phyloP scores from a whole-genome alignment of 495 filamentous ascomycete genomes.

The Tuber calosporum region DNA sequence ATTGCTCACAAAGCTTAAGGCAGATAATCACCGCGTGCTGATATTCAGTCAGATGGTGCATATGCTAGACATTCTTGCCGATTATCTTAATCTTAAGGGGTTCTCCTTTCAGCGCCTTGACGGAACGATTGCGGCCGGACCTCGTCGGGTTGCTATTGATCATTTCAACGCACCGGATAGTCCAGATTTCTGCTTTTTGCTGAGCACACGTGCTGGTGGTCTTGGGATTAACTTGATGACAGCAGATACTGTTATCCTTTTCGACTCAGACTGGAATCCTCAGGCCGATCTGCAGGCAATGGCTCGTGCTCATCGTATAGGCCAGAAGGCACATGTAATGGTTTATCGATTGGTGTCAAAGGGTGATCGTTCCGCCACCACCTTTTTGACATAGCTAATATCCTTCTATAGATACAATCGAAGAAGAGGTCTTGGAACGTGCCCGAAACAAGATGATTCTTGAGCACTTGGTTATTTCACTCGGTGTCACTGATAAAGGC shows the following conservation, averaged over 20 bases:
- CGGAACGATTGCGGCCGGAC: constrained; percentile 79
- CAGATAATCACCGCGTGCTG: constrained; percentile 86
- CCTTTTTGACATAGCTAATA: constrained; percentile 12
- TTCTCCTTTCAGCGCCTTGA: constrained; percentile 91
- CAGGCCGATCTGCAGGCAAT: constrained; percentile 98
- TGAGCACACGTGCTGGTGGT: constrained; percentile 92
- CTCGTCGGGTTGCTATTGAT: constrained; percentile 85
- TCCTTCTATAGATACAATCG: constrained; percentile 65
- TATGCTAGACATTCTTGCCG: constrained; percentile 90
- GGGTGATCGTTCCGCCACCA: constrained; percentile 22
- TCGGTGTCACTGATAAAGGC: constrained; percentile 86
- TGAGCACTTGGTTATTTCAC: constrained; percentile 96
- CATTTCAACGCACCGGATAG: constrained; percentile 95
- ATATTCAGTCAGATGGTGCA: constrained; percentile 99
- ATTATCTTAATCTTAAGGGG: constrained; percentile 82
- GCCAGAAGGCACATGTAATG: constrained; percentile 89
- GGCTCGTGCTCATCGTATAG: constrained; percentile 95
- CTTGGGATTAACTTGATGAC: constrained; percentile 98
- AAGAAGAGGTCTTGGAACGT: constrained; percentile 92
- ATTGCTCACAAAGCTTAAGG: constrained; percentile 80
- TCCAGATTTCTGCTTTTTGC: constrained; percentile 88
- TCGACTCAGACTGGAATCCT: constrained; percentile 99
- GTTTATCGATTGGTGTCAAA: constrained; percentile 94
- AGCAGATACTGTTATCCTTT: constrained; percentile 93
- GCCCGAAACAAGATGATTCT: constrained; percentile 96